These are phyloP conservation scores for Zizania latifolia DNA, from an alignment of 176 grass and related monocot species.

Conservation along the genomic window DNA sequence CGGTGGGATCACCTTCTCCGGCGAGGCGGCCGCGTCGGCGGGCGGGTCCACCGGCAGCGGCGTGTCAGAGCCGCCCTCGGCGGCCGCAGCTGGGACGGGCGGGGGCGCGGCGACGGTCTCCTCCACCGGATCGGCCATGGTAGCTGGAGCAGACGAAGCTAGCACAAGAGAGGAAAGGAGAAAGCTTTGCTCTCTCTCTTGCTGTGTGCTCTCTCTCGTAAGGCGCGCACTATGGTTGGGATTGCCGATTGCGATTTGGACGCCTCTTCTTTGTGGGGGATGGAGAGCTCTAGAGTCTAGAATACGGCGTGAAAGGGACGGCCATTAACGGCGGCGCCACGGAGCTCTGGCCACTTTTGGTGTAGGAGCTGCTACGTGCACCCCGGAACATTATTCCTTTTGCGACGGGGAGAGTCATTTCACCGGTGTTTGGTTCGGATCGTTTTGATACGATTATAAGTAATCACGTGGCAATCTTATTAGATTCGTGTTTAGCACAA, in stretches of 20 bases:
- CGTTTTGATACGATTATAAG: too few relatives aligned
- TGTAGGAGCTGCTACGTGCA: neutral
- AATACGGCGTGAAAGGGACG: neutral
- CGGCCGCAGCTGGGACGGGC: constrained; percentile 32
- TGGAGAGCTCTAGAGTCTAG: constrained; percentile 45
- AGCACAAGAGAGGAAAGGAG: neutral
- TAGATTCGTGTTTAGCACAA: too few relatives aligned
- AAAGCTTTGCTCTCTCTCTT: neutral
- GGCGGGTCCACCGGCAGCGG: constrained; percentile 25
- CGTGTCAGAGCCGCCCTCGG: constrained; percentile 11
- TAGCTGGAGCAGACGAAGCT: neutral
- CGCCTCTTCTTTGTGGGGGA: neutral
- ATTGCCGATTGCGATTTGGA: neutral
- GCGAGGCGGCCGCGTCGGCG: constrained; percentile 7
- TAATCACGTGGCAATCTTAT: too few relatives aligned
- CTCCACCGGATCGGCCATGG: constrained; percentile 48
- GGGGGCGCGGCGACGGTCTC: constrained; percentile 44
- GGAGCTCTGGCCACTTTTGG: neutral
- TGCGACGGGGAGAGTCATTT: too few relatives aligned
- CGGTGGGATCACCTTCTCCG: constrained; percentile 32
- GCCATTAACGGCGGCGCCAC: neutral
- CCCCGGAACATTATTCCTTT: too few relatives aligned
- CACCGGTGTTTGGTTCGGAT: too few relatives aligned
- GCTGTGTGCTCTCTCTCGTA: neutral
- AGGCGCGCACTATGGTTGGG: neutral